A percentile compares a stretch with the other conserved stretches of the same genome.
phyloP scores from a whole-genome alignment of 1,284 basidiomycete genomes.

The Sporisorium graminicola region DNA sequence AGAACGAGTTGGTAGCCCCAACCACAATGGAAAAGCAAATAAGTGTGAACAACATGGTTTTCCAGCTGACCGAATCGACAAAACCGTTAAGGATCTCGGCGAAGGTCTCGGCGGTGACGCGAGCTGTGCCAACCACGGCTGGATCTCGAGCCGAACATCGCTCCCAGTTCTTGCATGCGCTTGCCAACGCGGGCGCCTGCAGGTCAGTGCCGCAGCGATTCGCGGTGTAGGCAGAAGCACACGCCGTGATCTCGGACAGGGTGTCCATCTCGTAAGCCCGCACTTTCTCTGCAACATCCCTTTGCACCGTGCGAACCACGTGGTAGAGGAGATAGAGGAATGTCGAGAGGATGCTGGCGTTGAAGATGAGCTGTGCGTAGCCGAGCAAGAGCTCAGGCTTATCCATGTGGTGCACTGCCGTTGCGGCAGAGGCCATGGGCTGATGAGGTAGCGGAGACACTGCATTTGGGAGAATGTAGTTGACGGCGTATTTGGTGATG shows the following conservation, averaged over 20 bases:
- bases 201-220: conserved; percentile 63
- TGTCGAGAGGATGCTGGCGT: conserved; percentile 84
- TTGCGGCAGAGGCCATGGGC: conserved; percentile 2
- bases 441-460: conserved; percentile 29
- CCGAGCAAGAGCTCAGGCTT: conserved; percentile 58
- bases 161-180: conserved; percentile 77
- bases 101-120: conserved; percentile 91
- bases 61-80: conserved; percentile 96
- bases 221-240: conserved; percentile 49
- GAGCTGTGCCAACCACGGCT: conserved; percentile 85
- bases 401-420: conserved; percentile 36
- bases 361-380: conserved; percentile 88
- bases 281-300: conserved; percentile 89
- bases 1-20: conserved; percentile 64
- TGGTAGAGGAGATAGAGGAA: conserved; percentile 86
- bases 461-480: conserved; percentile 45
- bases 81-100: conserved; percentile 96
- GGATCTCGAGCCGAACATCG: conserved; percentile 97
- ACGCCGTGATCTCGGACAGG: conserved; percentile 60
- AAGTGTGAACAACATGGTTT: conserved; percentile 78
- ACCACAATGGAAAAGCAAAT: conserved; percentile 63
- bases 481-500: conserved; percentile 54
- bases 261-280: conserved; percentile 82
- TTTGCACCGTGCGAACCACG: conserved; percentile 88
- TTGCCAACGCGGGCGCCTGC: conserved; percentile 61